Conservation (phyloP, 441 rosid species). For the Bocquillonia castaneifolia region DNA sequence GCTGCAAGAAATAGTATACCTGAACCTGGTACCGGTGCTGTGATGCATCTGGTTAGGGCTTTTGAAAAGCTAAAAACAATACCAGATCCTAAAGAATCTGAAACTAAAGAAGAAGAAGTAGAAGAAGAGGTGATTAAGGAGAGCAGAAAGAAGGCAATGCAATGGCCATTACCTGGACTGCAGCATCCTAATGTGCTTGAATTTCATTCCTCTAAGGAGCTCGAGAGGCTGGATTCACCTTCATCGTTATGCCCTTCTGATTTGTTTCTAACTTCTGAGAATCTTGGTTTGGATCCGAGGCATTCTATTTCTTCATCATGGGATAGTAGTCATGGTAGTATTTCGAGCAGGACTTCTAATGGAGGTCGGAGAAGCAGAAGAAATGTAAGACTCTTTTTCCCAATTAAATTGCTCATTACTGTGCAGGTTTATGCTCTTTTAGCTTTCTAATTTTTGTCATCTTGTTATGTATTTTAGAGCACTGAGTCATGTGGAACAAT, state of each 20-base stretch:
- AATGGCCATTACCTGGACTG: conserved; percentile 72
- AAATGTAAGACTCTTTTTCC: conserved; percentile 43
- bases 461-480: conserved; percentile 46
- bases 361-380: conserved; percentile 73
- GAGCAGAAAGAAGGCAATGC: conserved; percentile 40
- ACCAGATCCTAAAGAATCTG: conserved; percentile 35
- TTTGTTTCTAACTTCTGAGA: conserved; percentile 58
- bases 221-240: conserved; percentile 29
- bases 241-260: conserved; percentile 47
- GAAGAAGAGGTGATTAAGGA: conserved; percentile 28
- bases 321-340: conserved; percentile 62
- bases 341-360: conserved; percentile 57
- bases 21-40: conserved; percentile 67
- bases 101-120: conserved; percentile 27
- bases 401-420: neutral
- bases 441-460: neutral
- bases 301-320: conserved; percentile 61
- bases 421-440: neutral
- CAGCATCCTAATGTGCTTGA: conserved; percentile 41
- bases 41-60: conserved; percentile 73
- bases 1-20: conserved; percentile 61
- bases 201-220: conserved; percentile 32
- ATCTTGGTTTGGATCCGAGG: conserved; percentile 60
- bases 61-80: conserved; percentile 60
- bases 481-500: conserved; percentile 57